Conservation (phyloP, 179 eudicot genomes). For the Spergularia azorica region DNA sequence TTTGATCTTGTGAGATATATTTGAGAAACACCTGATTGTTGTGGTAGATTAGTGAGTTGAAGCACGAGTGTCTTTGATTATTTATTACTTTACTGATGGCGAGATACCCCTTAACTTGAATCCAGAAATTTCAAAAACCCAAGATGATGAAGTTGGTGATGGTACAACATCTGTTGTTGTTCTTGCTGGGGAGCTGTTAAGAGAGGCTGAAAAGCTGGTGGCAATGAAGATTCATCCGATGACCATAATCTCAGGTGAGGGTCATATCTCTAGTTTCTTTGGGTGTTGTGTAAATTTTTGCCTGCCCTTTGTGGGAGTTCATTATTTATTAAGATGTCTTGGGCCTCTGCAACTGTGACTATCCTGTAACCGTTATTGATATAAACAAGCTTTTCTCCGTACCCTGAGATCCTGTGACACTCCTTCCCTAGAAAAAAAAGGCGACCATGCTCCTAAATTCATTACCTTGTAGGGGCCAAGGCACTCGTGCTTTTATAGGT, state of each 20-base stretch:
- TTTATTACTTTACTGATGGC: no score
- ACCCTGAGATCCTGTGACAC: background rate
- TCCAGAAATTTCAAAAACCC: slow-evolving; percentile 88
- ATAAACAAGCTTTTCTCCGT: background rate
- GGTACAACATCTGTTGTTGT: slow-evolving; percentile 99
- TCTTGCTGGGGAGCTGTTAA: slow-evolving; percentile 94
- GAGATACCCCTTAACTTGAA: slow-evolving; percentile 35
- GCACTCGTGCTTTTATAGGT: no score
- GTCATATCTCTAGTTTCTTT: background rate
- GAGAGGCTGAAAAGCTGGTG: slow-evolving; percentile 95
- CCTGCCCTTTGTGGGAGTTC: background rate
- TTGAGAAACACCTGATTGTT: background rate
- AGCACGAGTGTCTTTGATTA: slow-evolving; percentile 2
- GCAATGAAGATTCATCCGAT: slow-evolving; percentile 94
- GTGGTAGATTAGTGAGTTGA: background rate
- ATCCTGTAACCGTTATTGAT: background rate
- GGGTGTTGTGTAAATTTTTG: background rate
- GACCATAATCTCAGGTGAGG: slow-evolving; percentile 84
- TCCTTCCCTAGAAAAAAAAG: background rate
- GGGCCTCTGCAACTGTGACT: background rate
- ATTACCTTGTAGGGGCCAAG: no score
- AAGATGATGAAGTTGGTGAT: slow-evolving; percentile 99
- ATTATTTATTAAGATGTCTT: background rate
- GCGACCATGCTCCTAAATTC: no score
- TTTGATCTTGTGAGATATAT: background rate